These are phyloP conservation scores for Candida takata DNA, from an alignment of 805 yeast genomes.

Conservation along the genomic window DNA sequence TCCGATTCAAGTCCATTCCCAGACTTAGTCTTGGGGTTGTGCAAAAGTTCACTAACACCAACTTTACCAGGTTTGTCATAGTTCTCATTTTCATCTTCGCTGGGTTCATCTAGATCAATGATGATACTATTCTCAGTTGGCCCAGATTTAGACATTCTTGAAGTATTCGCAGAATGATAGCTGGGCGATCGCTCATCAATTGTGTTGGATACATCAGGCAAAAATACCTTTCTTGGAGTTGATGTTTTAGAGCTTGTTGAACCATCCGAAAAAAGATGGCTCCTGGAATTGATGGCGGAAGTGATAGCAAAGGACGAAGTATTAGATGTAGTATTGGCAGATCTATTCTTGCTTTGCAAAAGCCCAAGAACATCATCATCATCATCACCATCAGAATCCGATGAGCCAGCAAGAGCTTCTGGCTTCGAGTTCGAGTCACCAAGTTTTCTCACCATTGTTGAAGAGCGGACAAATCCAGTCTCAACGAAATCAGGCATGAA, in stretches of 20 bases:
- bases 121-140: constrained; percentile 1
- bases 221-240: constrained; percentile 1
- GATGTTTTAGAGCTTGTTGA: constrained; percentile 1
- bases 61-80: background rate
- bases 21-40: too few species aligned
- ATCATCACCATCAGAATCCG: constrained; percentile 1
- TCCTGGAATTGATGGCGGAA: constrained; percentile 3
- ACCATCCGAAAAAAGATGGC: constrained; percentile 5
- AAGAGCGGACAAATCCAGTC: constrained; percentile 54
- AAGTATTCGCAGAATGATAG: background rate
- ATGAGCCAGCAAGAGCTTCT: constrained; percentile 5
- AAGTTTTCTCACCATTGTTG: constrained; percentile 35
- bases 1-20: too few species aligned
- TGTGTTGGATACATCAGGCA: background rate
- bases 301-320: background rate
- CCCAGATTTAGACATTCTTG: constrained; percentile 1
- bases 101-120: constrained; percentile 1
- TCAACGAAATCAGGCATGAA: constrained; percentile 71
- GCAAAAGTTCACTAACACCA: too few species aligned
- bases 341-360: background rate
- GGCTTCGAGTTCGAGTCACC: constrained; percentile 1
- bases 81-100: background rate
- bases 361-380: constrained; percentile 3
- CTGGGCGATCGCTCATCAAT: background rate
- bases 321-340: background rate